These are phyloP conservation scores for Rhizopus microsporus DNA, from an alignment of 371 early-diverging fungal genomes.

Conservation along the genomic window DNA sequence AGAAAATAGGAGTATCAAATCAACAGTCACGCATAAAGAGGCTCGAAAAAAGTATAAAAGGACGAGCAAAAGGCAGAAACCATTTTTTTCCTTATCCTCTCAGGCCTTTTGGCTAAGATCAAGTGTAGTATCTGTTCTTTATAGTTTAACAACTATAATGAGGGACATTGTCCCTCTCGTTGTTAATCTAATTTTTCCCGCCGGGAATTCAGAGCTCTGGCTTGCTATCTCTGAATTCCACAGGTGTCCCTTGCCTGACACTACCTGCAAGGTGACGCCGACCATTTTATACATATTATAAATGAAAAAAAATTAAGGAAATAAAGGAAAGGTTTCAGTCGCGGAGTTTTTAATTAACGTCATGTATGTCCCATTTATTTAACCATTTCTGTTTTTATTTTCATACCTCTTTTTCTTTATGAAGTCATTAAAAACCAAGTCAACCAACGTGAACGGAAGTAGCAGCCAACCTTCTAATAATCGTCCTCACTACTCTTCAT, in stretches of 20 bases:
- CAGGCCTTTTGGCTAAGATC: conserved; percentile 81
- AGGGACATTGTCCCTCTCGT: conserved; percentile 44
- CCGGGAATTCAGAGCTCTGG: conserved; percentile 39
- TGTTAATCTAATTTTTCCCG: conserved; percentile 63
- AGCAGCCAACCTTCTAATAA: too few species aligned
- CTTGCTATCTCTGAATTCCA: conserved; percentile 38
- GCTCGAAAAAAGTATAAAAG: conserved; percentile 35
- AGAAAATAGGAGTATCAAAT: too few species aligned
- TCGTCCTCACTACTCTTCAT: background rate
- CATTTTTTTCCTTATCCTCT: conserved; percentile 54
- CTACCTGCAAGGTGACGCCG: conserved; percentile 43
- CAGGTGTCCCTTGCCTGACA: conserved; percentile 48
- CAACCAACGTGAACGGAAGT: background rate
- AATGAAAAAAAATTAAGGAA: conserved; percentile 20
- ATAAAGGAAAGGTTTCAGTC: background rate
- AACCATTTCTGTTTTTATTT: conserved; percentile 3
- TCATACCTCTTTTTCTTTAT: background rate
- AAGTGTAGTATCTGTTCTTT: conserved; percentile 87
- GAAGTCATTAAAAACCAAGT: background rate
- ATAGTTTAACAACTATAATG: conserved; percentile 75
- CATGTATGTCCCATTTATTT: background rate
- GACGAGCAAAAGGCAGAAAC: conserved; percentile 18
- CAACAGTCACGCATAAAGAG: too few species aligned
- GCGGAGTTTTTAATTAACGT: too few species aligned
- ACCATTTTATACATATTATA: conserved; percentile 16